These are phyloP conservation scores for Yamadazyma phyllophila DNA, from an alignment of 805 yeast genomes.

Conservation along the genomic window DNA sequence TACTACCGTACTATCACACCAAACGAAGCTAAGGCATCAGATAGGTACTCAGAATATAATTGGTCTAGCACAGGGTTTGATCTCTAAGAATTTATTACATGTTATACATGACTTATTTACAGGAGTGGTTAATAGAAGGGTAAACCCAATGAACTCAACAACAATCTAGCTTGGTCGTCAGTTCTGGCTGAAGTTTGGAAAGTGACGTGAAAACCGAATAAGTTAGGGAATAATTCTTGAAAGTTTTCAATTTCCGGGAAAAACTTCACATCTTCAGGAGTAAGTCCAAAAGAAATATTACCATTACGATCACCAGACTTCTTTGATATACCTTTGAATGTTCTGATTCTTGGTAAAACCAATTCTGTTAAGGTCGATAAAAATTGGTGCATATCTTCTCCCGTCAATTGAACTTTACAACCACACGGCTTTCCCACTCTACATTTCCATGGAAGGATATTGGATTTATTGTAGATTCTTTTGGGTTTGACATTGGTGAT, in stretches of 20 bases:
- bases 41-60: no score
- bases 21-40: no score
- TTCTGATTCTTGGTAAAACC: constrained; percentile 90
- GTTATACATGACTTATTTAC: constrained; percentile 3
- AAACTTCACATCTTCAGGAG: constrained; percentile 67
- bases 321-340: constrained; percentile 74
- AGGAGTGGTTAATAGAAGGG: constrained; percentile 51
- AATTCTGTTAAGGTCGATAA: constrained; percentile 82
- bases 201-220: constrained; percentile 83
- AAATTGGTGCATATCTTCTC: constrained; percentile 83
- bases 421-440: constrained; percentile 91
- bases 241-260: constrained; percentile 94
- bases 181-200: constrained; percentile 87
- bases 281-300: constrained; percentile 79
- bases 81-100: neutral
- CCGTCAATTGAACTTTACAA: constrained; percentile 73
- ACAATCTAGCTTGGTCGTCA: constrained; percentile 83
- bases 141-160: constrained; percentile 77
- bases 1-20: neutral
- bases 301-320: constrained; percentile 83
- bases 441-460: constrained; percentile 81
- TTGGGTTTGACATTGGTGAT: constrained; percentile 88
- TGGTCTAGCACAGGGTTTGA: no score
- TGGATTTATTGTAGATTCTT: constrained; percentile 69
- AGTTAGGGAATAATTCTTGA: constrained; percentile 84